These are phyloP conservation scores for Cyclospora cayetanensis DNA, from an alignment of 169 alveolate genomes.

Conservation along the genomic window DNA sequence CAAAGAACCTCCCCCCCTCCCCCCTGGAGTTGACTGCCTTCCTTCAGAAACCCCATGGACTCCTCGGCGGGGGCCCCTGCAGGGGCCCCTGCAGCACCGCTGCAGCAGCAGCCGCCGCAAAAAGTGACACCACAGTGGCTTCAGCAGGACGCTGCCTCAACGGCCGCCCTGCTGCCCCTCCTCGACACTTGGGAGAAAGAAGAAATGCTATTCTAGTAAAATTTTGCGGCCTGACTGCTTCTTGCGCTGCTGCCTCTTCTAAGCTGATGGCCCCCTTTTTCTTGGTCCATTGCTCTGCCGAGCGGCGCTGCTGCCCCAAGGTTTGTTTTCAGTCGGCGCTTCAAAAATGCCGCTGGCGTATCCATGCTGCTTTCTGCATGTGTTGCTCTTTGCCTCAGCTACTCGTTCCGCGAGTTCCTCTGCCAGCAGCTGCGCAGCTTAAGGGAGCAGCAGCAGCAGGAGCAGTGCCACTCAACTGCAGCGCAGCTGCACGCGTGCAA, in stretches of 20 bases:
- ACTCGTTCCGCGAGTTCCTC: neutral
- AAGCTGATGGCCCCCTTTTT: neutral
- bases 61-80: no score
- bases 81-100: no score
- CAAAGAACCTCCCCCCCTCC: no score
- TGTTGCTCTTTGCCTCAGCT: neutral
- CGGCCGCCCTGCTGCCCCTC: neutral
- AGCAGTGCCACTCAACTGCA: neutral
- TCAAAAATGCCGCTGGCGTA: no score
- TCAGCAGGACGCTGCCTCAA: neutral
- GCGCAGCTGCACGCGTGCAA: neutral
- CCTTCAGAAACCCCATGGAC: no score
- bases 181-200: neutral
- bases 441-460: conserved; percentile 22
- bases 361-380: neutral
- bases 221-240: neutral
- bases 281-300: neutral
- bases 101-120: neutral
- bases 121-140: neutral
- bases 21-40: no score
- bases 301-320: neutral
- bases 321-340: no score
- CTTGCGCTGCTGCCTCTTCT: neutral
- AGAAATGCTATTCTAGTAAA: neutral
- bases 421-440: neutral